phyloP scores from a whole-genome alignment of 352 stramenopile genomes.

The Pythium dissotocum region DNA sequence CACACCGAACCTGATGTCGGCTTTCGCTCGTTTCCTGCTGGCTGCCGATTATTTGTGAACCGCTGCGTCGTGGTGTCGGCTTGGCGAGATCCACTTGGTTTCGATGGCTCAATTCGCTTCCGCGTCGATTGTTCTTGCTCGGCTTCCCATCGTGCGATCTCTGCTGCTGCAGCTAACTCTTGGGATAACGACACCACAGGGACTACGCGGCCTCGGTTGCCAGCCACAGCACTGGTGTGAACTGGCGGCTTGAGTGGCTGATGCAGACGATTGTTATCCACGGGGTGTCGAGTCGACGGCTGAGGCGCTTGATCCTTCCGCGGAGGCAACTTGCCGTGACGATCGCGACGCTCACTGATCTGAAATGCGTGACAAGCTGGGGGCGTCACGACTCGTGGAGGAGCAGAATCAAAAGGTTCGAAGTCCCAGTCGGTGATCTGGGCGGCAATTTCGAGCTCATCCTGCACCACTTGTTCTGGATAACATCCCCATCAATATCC shows the following conservation, averaged over 20 bases:
- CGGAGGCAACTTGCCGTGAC: not conserved
- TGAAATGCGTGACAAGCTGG: constrained; percentile 3
- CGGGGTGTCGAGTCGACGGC: not conserved
- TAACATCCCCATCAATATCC: constrained; percentile 8
- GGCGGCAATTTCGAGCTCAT: constrained; percentile 51
- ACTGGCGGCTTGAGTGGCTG: not conserved
- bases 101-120: not conserved
- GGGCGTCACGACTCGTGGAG: constrained; percentile 22
- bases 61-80: not conserved
- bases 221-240: not conserved
- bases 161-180: constrained; percentile 23
- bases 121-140: constrained; percentile 1
- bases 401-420: constrained; percentile 17
- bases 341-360: not conserved
- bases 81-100: not conserved
- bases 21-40: not conserved
- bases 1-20: not conserved
- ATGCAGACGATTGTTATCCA: not conserved
- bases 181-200: constrained; percentile 13
- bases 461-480: constrained; percentile 20
- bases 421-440: constrained; percentile 60
- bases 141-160: constrained; percentile 30
- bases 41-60: not conserved
- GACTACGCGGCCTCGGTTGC: not conserved
- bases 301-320: not conserved